A percentile compares a stretch with the other conserved stretches of the same genome.
Evolutionary conservation across 106 monocot species (phyloP).

Genomic region (Vanilla planifolia): DNA sequence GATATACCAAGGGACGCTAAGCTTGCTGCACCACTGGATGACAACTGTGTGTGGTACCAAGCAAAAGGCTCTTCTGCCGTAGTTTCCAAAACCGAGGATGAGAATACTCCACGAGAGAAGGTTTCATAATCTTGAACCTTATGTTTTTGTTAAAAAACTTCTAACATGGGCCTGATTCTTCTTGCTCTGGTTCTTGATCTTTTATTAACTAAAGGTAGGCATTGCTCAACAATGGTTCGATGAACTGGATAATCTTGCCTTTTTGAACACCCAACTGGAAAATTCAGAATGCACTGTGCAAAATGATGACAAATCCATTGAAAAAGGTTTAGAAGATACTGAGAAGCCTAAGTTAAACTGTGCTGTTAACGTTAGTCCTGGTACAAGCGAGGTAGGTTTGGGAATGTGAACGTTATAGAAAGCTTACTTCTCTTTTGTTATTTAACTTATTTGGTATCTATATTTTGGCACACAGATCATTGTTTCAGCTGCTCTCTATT

Average conservation of each 20-base stretch:
- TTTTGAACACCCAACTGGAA: constrained; percentile 13
- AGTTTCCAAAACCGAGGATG: constrained; percentile 31
- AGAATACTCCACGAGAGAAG: constrained; percentile 33
- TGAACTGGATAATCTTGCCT: constrained; percentile 87
- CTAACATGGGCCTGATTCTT: background rate
- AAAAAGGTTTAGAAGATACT: constrained; percentile 18
- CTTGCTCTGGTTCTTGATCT: background rate
- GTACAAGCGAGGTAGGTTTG: constrained; percentile 67
- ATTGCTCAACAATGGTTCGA: constrained; percentile 93
- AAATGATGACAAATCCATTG: constrained; percentile 12
- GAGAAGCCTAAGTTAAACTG: constrained; percentile 38
- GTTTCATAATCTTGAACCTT: constrained; percentile 11
- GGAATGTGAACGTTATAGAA: too few relatives aligned
- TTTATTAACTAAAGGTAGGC: constrained; percentile 47
- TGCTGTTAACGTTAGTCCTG: constrained; percentile 74
- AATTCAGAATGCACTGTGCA: constrained; percentile 14
- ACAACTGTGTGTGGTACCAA: constrained; percentile 70
- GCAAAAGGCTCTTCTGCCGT: constrained; percentile 77
- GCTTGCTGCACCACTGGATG: constrained; percentile 41
- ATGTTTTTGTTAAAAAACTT: background rate
- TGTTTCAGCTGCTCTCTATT: constrained; percentile 62
- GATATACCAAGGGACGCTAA: constrained; percentile 47
- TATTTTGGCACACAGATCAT: constrained; percentile 35
- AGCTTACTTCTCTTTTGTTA: too few relatives aligned
- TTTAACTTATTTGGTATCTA: too few relatives aligned